Conservation (phyloP, 176 grass and related monocot species). For the Poa pratensis region DNA sequence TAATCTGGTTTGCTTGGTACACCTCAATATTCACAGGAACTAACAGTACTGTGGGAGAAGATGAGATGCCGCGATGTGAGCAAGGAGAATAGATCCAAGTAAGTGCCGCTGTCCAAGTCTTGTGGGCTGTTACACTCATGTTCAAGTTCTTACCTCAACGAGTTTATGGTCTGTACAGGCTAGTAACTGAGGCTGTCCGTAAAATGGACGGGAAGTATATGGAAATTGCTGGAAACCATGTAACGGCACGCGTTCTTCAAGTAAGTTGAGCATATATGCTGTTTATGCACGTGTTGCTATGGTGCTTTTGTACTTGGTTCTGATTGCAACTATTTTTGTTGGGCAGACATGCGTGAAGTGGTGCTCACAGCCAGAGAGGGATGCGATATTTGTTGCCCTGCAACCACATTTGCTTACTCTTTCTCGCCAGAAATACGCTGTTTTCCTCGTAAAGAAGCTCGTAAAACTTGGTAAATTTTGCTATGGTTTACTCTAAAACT, state of each 20-base stretch:
- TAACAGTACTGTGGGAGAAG: slow-evolving; percentile 89
- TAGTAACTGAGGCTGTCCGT: slow-evolving; percentile 68
- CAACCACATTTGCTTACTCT: slow-evolving; percentile 75
- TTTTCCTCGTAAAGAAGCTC: slow-evolving; percentile 95
- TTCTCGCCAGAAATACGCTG: slow-evolving; percentile 74
- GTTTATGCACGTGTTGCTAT: neutral
- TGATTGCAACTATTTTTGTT: neutral
- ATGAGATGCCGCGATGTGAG: slow-evolving; percentile 71
- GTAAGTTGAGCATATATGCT: slow-evolving; percentile 47
- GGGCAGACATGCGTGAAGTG: slow-evolving; percentile 88
- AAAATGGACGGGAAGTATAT: slow-evolving; percentile 87
- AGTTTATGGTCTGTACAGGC: slow-evolving; percentile 48
- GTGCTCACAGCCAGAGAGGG: slow-evolving; percentile 80
- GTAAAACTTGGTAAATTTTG: slow-evolving; percentile 67
- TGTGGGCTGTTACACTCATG: neutral
- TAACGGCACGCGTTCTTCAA: slow-evolving; percentile 93
- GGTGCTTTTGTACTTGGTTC: neutral
- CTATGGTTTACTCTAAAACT: neutral
- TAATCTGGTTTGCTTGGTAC: neutral
- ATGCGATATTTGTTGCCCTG: slow-evolving; percentile 71
- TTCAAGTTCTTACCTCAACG: slow-evolving; percentile 1
- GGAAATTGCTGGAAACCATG: slow-evolving; percentile 80
- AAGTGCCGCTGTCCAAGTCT: slow-evolving; percentile 22
- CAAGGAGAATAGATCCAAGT: slow-evolving; percentile 85
- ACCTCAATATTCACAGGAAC: slow-evolving; percentile 59